Percentiles rank a stretch among this genome's conserved stretches.
Evolutionary conservation across 257 asterid species (phyloP).

Genomic region (Haberlea rhodopensis): DNA sequence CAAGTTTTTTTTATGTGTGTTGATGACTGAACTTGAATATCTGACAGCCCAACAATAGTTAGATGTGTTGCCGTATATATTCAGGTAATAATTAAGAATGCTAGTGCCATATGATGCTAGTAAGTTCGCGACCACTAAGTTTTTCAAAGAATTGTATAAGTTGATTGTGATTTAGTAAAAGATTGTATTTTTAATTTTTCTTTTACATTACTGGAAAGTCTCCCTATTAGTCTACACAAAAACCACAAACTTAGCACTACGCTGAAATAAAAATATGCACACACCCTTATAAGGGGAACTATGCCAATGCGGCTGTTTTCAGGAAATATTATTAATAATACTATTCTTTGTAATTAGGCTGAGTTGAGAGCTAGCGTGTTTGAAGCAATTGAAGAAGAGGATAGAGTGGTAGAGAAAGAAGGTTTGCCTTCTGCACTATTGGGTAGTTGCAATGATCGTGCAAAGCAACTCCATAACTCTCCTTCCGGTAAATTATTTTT

Average conservation of each 20-base stretch:
- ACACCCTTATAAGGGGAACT: not conserved
- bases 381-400: constrained; percentile 97
- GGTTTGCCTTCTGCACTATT: constrained; percentile 84
- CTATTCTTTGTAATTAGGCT: constrained; percentile 49
- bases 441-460: constrained; percentile 97
- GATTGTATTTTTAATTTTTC: too few species aligned
- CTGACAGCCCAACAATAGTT: too few species aligned
- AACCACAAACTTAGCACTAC: not conserved
- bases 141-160: not conserved
- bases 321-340: constrained; percentile 10
- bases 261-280: not conserved
- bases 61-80: not conserved
- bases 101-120: not conserved
- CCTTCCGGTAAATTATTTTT: constrained; percentile 63
- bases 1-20: not conserved
- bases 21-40: constrained; percentile 14
- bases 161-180: not conserved
- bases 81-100: not conserved
- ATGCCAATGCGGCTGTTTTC: not conserved
- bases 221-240: not conserved
- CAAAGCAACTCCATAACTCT: constrained; percentile 84
- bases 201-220: not conserved
- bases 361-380: constrained; percentile 95
- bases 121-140: not conserved
- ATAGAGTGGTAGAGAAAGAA: constrained; percentile 67